These are phyloP conservation scores for Tolypocladium guangdongense DNA, from an alignment of 2,329 filamentous ascomycete species.

Conservation along the genomic window DNA sequence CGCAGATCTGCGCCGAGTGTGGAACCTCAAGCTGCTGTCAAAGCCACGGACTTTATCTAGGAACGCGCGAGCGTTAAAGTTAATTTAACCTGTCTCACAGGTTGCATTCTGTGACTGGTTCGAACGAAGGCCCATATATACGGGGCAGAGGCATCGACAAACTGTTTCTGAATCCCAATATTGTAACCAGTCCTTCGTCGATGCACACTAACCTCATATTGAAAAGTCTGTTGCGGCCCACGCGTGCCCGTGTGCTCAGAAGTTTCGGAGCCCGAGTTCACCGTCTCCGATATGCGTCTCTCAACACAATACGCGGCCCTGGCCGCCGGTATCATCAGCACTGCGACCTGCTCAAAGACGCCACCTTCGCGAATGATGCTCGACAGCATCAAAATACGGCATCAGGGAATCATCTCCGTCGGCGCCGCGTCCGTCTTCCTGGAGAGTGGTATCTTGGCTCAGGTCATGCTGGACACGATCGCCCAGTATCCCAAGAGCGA, in stretches of 20 bases:
- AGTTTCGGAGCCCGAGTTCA: not conserved
- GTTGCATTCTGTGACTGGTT: not conserved
- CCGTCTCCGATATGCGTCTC: not conserved
- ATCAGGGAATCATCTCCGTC: conserved; percentile 10
- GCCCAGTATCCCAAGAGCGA: conserved; percentile 6
- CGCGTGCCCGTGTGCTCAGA: not conserved
- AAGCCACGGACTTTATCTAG: not conserved
- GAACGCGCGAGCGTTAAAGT: not conserved
- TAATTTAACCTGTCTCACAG: not conserved
- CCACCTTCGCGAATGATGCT: conserved; percentile 8
- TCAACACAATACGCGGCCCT: not conserved
- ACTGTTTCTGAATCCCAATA: not conserved
- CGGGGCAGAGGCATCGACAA: too few species aligned
- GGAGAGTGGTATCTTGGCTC: conserved; percentile 12
- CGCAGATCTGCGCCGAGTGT: not conserved
- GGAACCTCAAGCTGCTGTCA: not conserved
- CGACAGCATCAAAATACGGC: conserved; percentile 12
- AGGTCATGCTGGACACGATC: conserved; percentile 8
- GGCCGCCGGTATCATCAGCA: not conserved
- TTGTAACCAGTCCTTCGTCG: not conserved
- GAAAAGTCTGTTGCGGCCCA: not conserved
- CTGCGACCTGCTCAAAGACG: not conserved
- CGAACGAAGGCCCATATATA: too few species aligned
- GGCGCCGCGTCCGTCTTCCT: conserved; percentile 11
- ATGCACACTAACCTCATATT: too few species aligned